Percentiles rank a stretch among this genome's conserved stretches.
phyloP scores from a whole-genome alignment of 2,329 filamentous ascomycete species.

The Xylariaceae sp. region DNA sequence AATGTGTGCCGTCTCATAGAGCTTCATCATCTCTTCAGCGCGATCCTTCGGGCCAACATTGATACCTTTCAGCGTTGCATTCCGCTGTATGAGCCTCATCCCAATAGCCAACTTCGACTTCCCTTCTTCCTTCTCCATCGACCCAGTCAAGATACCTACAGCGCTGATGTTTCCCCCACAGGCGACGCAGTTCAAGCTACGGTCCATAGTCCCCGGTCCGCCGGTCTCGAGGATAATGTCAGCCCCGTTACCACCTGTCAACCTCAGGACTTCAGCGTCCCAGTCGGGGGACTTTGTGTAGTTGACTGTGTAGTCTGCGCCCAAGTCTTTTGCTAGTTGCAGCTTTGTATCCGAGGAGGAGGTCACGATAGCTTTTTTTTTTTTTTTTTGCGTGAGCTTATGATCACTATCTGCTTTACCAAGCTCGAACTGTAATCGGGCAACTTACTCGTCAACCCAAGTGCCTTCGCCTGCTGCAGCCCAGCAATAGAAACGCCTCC shows the following conservation, averaged over 20 bases:
- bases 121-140: slow-evolving; percentile 1
- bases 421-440: not conserved
- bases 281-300: not conserved
- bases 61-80: slow-evolving; percentile 4
- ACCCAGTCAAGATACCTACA: not conserved
- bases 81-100: slow-evolving; percentile 10
- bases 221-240: slow-evolving; percentile 10
- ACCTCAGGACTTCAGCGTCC: not conserved
- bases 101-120: not conserved
- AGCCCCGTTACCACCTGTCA: not conserved
- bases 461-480: slow-evolving; percentile 8
- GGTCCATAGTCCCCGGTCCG: not conserved
- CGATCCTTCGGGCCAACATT: slow-evolving; percentile 7
- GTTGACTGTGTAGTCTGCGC: not conserved
- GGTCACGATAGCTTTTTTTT: not conserved
- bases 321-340: not conserved
- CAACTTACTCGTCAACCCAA: slow-evolving; percentile 9
- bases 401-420: too few relatives aligned
- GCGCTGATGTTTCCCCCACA: not conserved
- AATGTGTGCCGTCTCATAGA: not conserved
- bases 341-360: slow-evolving; percentile 2
- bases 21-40: slow-evolving; percentile 2
- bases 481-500: slow-evolving; percentile 3
- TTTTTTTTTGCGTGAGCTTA: too few relatives aligned
- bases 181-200: slow-evolving; percentile 6